Base-by-base conservation (phyloP, 1,139 yeast genomes). In the Kluyveromyces marxianus region DNA sequence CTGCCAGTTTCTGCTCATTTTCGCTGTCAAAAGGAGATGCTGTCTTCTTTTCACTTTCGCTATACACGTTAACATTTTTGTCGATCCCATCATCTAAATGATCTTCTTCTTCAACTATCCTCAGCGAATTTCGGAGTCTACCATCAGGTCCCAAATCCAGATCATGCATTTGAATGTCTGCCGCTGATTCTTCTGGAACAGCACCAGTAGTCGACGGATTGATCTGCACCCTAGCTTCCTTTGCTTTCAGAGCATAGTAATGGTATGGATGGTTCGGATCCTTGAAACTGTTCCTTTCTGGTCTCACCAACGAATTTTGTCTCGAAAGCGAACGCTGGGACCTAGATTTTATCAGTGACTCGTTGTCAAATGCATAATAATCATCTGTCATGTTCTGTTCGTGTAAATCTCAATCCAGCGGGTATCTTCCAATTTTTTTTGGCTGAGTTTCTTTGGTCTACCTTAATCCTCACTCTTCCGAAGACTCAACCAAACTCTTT, bases 191-290 rank as follows among this genome's bases (percentile, higher is more conserved):
- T 64, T 1, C 43, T 3, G 95, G 95, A 54, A 83, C 85, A 44
- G 80, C 71, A 3, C 95, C 95, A 2, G 92, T 83, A 3, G 83
- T 65, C 0, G 89, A 78, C 1, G 95, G 90, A 55, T 76, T 80
- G 39, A 87, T 77, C 49, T 68, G 69, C 50, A 86, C 68, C 56
- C 81, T 82, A 53, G 81, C 80, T 56, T 83, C 86, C 48, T 81
- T 78, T 7, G 92, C 83, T 27, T 83, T 83, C 56, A 84, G 90
- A n/a, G 88, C 76, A 64, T 87, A 87, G 62, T 85, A 90, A 64
- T 74, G 84, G 48, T 83, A 79, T 2, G 92, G 94, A 60, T 85
- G 86, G 50, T 74, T 75, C 10, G 77, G 80, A 53, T 77, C 75
- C 53, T 75, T 71, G 52, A 84, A 69, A 47, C 89, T 70, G 42